Evolutionary conservation across 2,329 filamentous ascomycete species (phyloP).

Genomic region (Clonostachys solani): DNA sequence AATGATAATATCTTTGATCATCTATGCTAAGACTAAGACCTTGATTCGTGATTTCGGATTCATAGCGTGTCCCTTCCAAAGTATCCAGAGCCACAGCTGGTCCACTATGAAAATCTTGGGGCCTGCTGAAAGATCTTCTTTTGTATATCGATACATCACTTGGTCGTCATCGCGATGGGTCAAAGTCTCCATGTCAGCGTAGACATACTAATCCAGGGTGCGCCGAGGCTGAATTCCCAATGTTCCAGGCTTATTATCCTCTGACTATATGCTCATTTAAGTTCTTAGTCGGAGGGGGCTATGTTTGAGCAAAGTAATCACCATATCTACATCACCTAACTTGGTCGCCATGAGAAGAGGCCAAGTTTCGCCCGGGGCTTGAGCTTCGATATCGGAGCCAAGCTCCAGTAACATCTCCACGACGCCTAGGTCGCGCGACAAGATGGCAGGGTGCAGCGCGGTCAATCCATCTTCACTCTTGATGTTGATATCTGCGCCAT

Average conservation of each 20-base stretch:
- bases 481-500: not conserved
- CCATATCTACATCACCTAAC: not conserved
- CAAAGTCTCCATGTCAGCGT: slow-evolving; percentile 2
- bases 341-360: not conserved
- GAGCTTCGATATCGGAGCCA: not conserved
- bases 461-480: not conserved
- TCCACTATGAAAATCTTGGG: not conserved
- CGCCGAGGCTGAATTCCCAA: slow-evolving; percentile 4
- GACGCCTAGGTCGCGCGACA: not conserved
- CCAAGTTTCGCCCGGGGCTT: not conserved
- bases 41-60: no score
- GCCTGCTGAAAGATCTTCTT: not conserved
- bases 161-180: slow-evolving; percentile 3
- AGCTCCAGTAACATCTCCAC: not conserved
- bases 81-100: not conserved
- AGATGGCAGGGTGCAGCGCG: not conserved
- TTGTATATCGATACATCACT: slow-evolving; percentile 6
- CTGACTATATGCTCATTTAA: not conserved
- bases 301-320: not conserved
- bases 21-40: not conserved
- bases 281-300: not conserved
- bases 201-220: slow-evolving; percentile 5
- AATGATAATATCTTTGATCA: slow-evolving; percentile 2
- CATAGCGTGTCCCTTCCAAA: not conserved
- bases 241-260: not conserved